Percentiles rank a stretch among this genome's conserved stretches.
These are phyloP conservation scores for Liriodendron chinense DNA, from an alignment of 164 flowering plant species.

Conservation along the genomic window DNA sequence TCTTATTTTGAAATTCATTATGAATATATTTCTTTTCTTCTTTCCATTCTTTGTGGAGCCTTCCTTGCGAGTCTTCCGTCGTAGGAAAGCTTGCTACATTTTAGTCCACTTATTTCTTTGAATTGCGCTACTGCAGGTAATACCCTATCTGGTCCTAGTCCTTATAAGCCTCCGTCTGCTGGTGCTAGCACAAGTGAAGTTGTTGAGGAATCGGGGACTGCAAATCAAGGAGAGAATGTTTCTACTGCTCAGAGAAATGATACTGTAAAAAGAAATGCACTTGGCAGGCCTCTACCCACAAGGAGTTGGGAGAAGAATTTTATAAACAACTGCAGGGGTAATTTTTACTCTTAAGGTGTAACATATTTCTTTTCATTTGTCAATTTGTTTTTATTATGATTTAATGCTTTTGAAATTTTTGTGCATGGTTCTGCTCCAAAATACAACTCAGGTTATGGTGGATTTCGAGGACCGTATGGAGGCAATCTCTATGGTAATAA, in stretches of 20 bases:
- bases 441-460: conserved; percentile 55
- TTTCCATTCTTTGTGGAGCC: no score
- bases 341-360: background rate
- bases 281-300: conserved; percentile 72
- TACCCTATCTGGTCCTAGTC: conserved; percentile 66
- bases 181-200: conserved; percentile 79
- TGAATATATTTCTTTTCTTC: no score
- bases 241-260: conserved; percentile 38
- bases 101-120: no score
- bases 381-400: background rate
- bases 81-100: no score
- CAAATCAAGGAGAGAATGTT: conserved; percentile 84
- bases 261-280: conserved; percentile 40
- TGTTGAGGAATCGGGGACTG: conserved; percentile 91
- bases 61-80: no score
- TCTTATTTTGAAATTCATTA: no score
- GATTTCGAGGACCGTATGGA: conserved; percentile 54
- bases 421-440: conserved; percentile 53
- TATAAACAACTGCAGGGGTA: conserved; percentile 47
- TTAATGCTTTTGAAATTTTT: background rate
- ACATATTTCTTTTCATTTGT: conserved; percentile 23
- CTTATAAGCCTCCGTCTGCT: conserved; percentile 72
- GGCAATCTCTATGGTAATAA: conserved; percentile 41
- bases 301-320: conserved; percentile 88
- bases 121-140: no score